Base-by-base conservation (phyloP, 805 yeast genomes). In the Teunomyces cretensis region DNA sequence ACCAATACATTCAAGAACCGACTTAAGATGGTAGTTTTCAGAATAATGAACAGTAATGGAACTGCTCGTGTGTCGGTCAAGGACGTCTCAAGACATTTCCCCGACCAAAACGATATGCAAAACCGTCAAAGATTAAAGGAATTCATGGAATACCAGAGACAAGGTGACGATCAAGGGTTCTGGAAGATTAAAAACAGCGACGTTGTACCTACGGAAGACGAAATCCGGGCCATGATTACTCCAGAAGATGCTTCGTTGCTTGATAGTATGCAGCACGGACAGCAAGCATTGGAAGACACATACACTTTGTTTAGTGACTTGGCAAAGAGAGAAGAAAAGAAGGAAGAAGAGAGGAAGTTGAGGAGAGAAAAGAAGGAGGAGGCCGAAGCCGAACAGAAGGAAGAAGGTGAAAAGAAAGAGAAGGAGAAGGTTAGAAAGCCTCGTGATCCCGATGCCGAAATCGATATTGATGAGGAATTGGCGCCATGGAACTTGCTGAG, bases 81-180 rank as follows among this genome's bases (percentile, higher is more conserved):
- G 52, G 98, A 94, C 52, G 88, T 94, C 16, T 83, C 96, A 0
- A 79, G 79, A 41, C 97, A 92, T 70, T 94, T 94, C 61, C 98
- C 99, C 0, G 98, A 90, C 54, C 97, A 91, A 64, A 91, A 87
- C 58, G 98, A 94, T 59, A 91, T 92, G 88, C 99, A 94, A 63
- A 92, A 89, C 61, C 79, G 99, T 56, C 98, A 92, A 67, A 76
- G 97, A 50, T 75, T 94, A 45, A 94, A 94, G 64, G 99, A 94
- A 67, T 94, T 94, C 56, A 94, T 94, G 99, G 97, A 91, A 57
- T 94, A 88, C 57, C 97, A 92, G 67, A 76, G 97, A 55, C 82
- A 85, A 31, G 98, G 98, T 9, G 88, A 85, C 6, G 97, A 91
- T 64, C 96, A 90, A 55, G 97, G 97, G 0, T 86, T 72, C 57